Conservation (phyloP, 2,329 filamentous ascomycete genomes). For the Sclerotinia minor region DNA sequence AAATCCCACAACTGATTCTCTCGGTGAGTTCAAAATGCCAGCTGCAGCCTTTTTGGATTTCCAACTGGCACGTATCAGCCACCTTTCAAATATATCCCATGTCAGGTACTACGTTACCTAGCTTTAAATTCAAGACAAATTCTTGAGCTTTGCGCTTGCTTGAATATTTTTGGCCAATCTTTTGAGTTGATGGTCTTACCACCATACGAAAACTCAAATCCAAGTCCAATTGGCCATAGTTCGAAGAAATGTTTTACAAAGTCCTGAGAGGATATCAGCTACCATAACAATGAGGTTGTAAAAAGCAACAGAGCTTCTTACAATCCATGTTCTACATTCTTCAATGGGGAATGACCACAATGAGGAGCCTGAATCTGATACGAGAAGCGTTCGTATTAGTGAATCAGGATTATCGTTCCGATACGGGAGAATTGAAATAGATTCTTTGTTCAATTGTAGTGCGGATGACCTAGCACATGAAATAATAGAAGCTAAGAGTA, state of each 20-base stretch:
- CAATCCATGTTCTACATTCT: conserved; percentile 18
- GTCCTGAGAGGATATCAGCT: neutral
- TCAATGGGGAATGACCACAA: conserved; percentile 13
- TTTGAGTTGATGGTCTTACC: neutral
- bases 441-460: neutral
- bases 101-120: neutral
- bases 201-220: neutral
- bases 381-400: conserved; percentile 1
- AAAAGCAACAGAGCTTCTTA: neutral
- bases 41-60: neutral
- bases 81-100: neutral
- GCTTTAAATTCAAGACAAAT: neutral
- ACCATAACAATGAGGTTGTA: neutral
- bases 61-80: neutral
- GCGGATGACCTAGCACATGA: neutral
- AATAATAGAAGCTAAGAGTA: conserved; percentile 3
- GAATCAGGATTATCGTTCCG: neutral
- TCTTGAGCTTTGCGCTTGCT: neutral
- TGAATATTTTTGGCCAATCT: conserved; percentile 16
- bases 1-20: neutral
- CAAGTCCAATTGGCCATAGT: conserved; percentile 7
- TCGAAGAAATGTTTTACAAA: conserved; percentile 20
- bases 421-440: conserved; percentile 4
- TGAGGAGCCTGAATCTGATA: neutral
- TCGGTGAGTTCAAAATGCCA: neutral